Evolutionary conservation across 192 early-diverging fungal genomes (phyloP).

Genomic region (Geranomyces variabilis): DNA sequence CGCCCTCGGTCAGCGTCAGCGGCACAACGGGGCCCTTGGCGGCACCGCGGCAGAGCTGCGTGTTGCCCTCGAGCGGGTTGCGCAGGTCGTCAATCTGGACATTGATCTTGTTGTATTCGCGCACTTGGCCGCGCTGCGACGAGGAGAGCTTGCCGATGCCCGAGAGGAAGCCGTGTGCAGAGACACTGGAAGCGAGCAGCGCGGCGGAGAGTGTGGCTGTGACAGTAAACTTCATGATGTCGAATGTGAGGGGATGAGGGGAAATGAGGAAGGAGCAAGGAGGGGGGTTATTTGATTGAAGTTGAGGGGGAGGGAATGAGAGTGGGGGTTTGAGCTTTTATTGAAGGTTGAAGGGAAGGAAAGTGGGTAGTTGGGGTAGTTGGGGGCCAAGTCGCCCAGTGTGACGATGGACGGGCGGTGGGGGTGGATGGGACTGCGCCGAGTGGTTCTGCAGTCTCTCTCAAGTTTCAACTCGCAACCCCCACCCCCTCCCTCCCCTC

Average conservation of each 20-base stretch:
- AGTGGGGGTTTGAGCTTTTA: too few relatives aligned
- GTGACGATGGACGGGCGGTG: too few relatives aligned
- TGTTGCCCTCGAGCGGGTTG: constrained; percentile 13
- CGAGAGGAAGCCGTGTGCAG: constrained; percentile 39
- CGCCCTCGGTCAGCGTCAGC: constrained; percentile 31
- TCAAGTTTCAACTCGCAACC: too few relatives aligned
- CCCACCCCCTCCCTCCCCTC: too few relatives aligned
- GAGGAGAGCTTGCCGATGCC: constrained; percentile 23
- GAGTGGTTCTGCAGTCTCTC: too few relatives aligned
- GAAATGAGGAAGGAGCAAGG: too few relatives aligned
- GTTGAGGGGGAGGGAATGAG: too few relatives aligned
- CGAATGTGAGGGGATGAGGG: not conserved
- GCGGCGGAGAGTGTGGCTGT: not conserved
- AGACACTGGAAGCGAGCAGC: constrained; percentile 8
- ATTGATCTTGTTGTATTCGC: constrained; percentile 31
- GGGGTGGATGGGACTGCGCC: too few relatives aligned
- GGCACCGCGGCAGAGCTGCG: constrained; percentile 25
- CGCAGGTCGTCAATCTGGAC: constrained; percentile 31
- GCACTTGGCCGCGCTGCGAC: constrained; percentile 14
- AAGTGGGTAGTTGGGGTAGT: too few relatives aligned
- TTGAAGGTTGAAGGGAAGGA: too few relatives aligned
- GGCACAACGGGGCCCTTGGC: constrained; percentile 3
- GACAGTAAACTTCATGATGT: constrained; percentile 1
- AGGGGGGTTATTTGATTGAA: too few relatives aligned
- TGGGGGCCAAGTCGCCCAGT: too few relatives aligned